Conservation (phyloP, 2,329 filamentous ascomycete genomes). For the Elsinoe perseae region DNA sequence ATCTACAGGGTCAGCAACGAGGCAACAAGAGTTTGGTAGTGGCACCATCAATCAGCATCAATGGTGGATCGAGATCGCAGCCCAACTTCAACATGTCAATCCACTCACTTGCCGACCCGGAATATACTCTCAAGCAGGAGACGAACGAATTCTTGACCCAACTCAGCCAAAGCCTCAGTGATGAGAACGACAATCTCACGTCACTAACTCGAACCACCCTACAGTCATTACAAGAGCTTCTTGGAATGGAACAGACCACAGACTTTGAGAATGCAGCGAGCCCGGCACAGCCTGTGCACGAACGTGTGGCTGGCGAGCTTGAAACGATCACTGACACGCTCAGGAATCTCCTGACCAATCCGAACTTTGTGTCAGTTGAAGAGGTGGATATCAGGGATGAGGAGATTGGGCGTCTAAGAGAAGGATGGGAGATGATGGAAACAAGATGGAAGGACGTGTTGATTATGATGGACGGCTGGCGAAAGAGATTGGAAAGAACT, state of each 20-base stretch:
- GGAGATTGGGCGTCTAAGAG: constrained; percentile 73
- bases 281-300: constrained; percentile 44
- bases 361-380: constrained; percentile 90
- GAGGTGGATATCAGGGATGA: constrained; percentile 90
- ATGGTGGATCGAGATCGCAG: constrained; percentile 46
- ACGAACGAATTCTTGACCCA: constrained; percentile 86
- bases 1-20: constrained; percentile 59
- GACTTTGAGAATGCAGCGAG: constrained; percentile 19
- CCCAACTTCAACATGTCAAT: constrained; percentile 38
- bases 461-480: constrained; percentile 85
- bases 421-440: constrained; percentile 93
- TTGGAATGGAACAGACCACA: constrained; percentile 43
- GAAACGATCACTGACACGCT: constrained; percentile 73
- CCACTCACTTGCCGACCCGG: constrained; percentile 45
- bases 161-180: constrained; percentile 72
- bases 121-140: constrained; percentile 69
- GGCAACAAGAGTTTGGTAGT: constrained; percentile 38
- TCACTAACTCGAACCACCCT: constrained; percentile 64
- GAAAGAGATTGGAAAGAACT: constrained; percentile 65
- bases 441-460: constrained; percentile 82
- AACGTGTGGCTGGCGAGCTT: constrained; percentile 64
- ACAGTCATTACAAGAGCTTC: constrained; percentile 58
- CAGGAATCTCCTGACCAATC: constrained; percentile 78
- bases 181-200: constrained; percentile 83
- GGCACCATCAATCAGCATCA: constrained; percentile 43